Evolutionary conservation across 2,329 filamentous ascomycete species (phyloP).

Genomic region (Diaporthe destruens): DNA sequence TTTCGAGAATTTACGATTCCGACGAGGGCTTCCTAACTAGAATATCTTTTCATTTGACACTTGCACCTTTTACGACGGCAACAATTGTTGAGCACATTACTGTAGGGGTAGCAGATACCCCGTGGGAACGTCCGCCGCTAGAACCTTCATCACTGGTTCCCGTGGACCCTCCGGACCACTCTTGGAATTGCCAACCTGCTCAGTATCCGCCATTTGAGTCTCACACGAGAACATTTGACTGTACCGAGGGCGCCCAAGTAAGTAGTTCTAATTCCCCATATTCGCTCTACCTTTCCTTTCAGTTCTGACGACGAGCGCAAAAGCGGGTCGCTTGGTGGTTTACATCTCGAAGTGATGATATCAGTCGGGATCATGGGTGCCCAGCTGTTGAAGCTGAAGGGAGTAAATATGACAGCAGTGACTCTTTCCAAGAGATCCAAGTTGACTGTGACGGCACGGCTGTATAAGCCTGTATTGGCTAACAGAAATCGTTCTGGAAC

Average conservation of each 20-base stretch:
- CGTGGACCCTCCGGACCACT: neutral
- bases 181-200: neutral
- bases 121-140: neutral
- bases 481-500: too few relatives aligned
- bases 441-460: neutral
- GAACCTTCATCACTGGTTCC: neutral
- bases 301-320: neutral
- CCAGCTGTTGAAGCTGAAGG: neutral
- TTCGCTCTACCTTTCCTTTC: neutral
- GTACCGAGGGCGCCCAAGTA: neutral
- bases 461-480: neutral
- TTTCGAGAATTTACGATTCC: neutral
- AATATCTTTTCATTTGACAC: neutral
- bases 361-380: neutral
- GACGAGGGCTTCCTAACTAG: neutral
- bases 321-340: constrained; percentile 2
- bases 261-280: neutral
- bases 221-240: neutral
- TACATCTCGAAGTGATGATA: neutral
- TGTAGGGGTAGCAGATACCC: neutral
- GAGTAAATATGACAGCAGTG: neutral
- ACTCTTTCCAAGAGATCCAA: neutral
- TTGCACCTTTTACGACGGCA: neutral
- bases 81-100: neutral
- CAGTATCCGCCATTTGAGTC: neutral